Evolutionary conservation across 345 rosid genomes (phyloP).

Genomic region (Combretum micranthum): DNA sequence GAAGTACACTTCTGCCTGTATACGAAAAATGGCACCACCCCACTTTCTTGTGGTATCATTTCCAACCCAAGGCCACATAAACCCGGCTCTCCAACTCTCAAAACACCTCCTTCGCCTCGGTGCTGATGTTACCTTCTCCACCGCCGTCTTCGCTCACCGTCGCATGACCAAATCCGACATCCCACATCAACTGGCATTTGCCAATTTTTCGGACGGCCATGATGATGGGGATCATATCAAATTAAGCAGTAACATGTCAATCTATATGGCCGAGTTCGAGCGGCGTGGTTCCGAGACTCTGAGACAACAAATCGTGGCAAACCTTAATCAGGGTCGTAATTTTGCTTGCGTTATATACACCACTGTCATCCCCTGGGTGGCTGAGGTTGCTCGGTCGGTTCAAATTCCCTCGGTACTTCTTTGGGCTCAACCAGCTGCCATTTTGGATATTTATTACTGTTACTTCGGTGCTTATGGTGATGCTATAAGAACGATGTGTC

Average conservation of each 20-base stretch:
- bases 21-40: too few species aligned
- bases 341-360: constrained; percentile 19
- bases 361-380: constrained; percentile 27
- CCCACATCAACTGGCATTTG: constrained; percentile 29
- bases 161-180: constrained; percentile 25
- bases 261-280: constrained; percentile 10
- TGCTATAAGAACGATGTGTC: constrained; percentile 7
- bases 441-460: constrained; percentile 48
- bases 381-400: constrained; percentile 36
- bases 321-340: background rate
- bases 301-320: constrained; percentile 10
- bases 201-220: constrained; percentile 45
- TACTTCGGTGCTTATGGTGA: constrained; percentile 38
- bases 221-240: constrained; percentile 32
- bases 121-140: constrained; percentile 36
- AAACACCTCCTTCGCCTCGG: constrained; percentile 43
- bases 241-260: constrained; percentile 12
- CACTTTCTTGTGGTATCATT: constrained; percentile 38
- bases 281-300: constrained; percentile 12
- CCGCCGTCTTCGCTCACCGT: constrained; percentile 25
- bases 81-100: constrained; percentile 46
- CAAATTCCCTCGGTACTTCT: constrained; percentile 28
- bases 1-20: background rate
- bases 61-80: constrained; percentile 58
- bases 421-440: constrained; percentile 66